These are phyloP conservation scores for Xerocomellus intermedius DNA, from an alignment of 768 basidiomycete genomes.

Conservation along the genomic window DNA sequence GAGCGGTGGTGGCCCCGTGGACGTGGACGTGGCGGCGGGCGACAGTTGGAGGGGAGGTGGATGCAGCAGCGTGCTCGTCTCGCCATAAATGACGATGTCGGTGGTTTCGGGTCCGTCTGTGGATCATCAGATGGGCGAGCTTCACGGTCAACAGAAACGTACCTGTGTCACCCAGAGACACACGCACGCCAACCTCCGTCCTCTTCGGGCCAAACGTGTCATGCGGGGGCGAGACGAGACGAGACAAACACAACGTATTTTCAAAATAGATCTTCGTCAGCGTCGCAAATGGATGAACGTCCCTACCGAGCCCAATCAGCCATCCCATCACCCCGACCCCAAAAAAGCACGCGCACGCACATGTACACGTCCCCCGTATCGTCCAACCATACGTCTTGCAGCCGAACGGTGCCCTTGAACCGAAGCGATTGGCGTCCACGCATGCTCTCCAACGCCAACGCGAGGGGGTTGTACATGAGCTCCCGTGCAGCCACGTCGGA, in stretches of 20 bases:
- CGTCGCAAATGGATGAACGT: slow-evolving; percentile 64
- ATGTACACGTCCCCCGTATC: slow-evolving; percentile 48
- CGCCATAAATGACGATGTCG: slow-evolving; percentile 57
- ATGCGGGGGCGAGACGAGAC: slow-evolving; percentile 29
- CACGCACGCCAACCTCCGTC: slow-evolving; percentile 60
- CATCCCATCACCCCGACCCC: background rate
- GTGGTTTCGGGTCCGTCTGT: slow-evolving; percentile 70
- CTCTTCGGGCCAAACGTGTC: slow-evolving; percentile 22
- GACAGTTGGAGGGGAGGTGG: slow-evolving; percentile 10
- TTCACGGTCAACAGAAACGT: background rate
- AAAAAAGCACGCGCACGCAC: slow-evolving; percentile 33
- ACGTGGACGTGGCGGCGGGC: slow-evolving; percentile 20
- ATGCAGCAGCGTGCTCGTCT: slow-evolving; percentile 23
- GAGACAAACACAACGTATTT: slow-evolving; percentile 58
- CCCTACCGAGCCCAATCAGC: slow-evolving; percentile 39
- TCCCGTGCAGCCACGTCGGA: slow-evolving; percentile 31
- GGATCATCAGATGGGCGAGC: background rate
- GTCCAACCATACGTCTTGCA: slow-evolving; percentile 61
- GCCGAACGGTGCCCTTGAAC: slow-evolving; percentile 51
- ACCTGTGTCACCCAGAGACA: slow-evolving; percentile 72
- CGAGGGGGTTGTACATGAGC: slow-evolving; percentile 65
- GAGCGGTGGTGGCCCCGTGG: slow-evolving; percentile 26
- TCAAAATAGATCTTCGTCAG: slow-evolving; percentile 68
- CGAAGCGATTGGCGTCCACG: slow-evolving; percentile 65
- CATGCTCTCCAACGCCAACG: slow-evolving; percentile 77